Evolutionary conservation across 169 alveolate genomes (phyloP).

Genomic region (Eimeria necatrix): DNA sequence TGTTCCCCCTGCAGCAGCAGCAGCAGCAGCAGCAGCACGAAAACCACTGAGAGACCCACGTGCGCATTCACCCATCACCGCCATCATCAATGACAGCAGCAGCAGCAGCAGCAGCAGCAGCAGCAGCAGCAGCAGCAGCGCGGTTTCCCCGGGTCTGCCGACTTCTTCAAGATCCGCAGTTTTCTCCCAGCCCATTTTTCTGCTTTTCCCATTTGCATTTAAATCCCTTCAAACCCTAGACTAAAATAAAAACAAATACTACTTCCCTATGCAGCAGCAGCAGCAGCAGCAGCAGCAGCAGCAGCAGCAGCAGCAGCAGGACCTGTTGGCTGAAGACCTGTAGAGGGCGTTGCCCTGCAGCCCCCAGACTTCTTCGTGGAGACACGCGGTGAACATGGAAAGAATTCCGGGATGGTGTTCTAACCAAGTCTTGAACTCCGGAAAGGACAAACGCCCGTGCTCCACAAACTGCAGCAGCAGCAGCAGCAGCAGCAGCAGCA

Average conservation of each 20-base stretch:
- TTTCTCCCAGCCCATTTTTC: neutral
- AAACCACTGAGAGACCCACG: neutral
- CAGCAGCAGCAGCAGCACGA: neutral
- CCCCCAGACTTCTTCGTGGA: slow-evolving; percentile 94
- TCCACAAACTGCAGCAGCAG: slow-evolving; percentile 84
- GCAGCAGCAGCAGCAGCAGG: neutral
- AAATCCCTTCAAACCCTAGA: neutral
- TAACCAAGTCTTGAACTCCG: slow-evolving; percentile 89
- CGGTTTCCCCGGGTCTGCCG: too few relatives aligned
- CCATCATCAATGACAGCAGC: too few relatives aligned
- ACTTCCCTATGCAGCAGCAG: neutral
- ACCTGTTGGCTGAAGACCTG: slow-evolving; percentile 62
- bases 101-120: too few relatives aligned
- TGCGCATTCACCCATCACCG: too few relatives aligned
- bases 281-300: neutral
- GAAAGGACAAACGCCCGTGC: slow-evolving; percentile 86
- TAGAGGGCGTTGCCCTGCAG: slow-evolving; percentile 91
- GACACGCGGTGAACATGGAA: slow-evolving; percentile 88
- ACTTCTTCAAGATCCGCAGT: neutral
- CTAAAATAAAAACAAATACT: too few relatives aligned
- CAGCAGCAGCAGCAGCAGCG: too few relatives aligned
- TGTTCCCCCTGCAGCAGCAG: neutral
- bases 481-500: too few relatives aligned
- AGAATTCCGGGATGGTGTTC: slow-evolving; percentile 88
- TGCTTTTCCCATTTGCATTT: neutral